These are phyloP conservation scores for Capsicum baccatum DNA, from an alignment of 257 asterid genomes.

Conservation along the genomic window DNA sequence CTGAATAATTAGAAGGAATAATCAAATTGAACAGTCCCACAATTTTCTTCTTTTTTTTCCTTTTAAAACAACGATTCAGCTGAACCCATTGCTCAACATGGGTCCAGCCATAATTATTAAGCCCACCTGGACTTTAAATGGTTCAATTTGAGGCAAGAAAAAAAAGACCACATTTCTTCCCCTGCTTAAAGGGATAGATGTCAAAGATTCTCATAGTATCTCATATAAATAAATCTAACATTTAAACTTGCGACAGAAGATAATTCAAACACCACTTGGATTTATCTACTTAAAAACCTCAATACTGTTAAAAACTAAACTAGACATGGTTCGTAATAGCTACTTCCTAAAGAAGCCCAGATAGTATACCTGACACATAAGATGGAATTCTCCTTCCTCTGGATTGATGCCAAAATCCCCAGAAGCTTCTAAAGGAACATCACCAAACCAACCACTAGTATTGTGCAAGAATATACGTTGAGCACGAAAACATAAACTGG, in stretches of 20 bases:
- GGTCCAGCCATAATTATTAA: constrained; percentile 12
- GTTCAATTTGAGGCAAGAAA: background rate
- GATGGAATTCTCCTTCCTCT: constrained; percentile 96
- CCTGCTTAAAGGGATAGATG: background rate
- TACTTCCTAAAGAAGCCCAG: constrained; percentile 29
- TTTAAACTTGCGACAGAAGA: background rate
- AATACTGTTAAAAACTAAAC: background rate
- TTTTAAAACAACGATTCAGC: constrained; percentile 7
- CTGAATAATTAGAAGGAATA: background rate
- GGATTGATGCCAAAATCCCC: constrained; percentile 99
- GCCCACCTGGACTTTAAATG: background rate
- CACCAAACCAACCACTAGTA: constrained; percentile 98
- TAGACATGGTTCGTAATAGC: background rate
- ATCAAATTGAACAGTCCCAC: background rate
- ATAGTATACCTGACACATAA: constrained; percentile 91
- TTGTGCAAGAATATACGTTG: constrained; percentile 94
- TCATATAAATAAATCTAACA: constrained; percentile 13
- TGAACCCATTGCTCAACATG: constrained; percentile 20
- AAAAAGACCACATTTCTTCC: background rate
- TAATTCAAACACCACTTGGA: constrained; percentile 20
- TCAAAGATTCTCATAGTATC: constrained; percentile 12
- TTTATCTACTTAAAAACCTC: constrained; percentile 12
- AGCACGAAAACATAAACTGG: constrained; percentile 90
- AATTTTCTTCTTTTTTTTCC: background rate
- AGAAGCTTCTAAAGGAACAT: constrained; percentile 96